Base-by-base conservation (phyloP, 345 rosid species). In the Balakata baccata region DNA sequence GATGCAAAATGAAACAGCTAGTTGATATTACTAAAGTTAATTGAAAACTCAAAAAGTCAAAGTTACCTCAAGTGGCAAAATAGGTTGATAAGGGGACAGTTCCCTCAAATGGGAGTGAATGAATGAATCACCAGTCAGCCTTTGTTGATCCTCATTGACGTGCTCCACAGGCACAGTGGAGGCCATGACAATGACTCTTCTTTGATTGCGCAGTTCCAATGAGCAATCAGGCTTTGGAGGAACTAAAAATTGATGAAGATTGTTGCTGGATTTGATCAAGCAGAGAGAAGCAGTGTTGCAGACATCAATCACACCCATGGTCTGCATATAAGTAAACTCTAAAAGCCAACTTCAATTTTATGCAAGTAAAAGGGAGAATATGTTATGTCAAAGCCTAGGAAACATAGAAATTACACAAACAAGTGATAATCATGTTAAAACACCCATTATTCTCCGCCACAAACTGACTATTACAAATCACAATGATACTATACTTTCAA, bases 41-140 rank as follows among this genome's bases (percentile, higher is more conserved):
- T 54, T 54, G 53, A 4, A 39, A 4, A 3, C 1, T 11, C 45
- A 45, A 53, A 70, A 61, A n/a, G n/a, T 11, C 45, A 43, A 53
- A 70, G 57, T 38, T 34, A 92, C 99, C 99, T 95, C 99, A 77
- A 91, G 89, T 70, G 99, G 98, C 73, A 95, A 72, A 78, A 95
- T 95, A 65, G 98, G 89, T 60, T 95, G 96, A 79, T 95, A 92
- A 69, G 99, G 87, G 59, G 96, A 80, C 80, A 95, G 89, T 20
- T 86, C 78, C 68, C 85, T 87, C 93, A 95, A 82, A 85, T 92
- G 97, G 53, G 87, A 78, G 70, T 98, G 92, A 75, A 95, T 87
- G 67, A 92, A 95, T 29, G 94, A 86, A 71, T 89, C 97, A 11
- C 96, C 93, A n/a, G 85, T 83, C 69, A 83, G 38, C 70, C 71